phyloP scores from a whole-genome alignment of 2,329 filamentous ascomycete species.

The Penicillium sp. region DNA sequence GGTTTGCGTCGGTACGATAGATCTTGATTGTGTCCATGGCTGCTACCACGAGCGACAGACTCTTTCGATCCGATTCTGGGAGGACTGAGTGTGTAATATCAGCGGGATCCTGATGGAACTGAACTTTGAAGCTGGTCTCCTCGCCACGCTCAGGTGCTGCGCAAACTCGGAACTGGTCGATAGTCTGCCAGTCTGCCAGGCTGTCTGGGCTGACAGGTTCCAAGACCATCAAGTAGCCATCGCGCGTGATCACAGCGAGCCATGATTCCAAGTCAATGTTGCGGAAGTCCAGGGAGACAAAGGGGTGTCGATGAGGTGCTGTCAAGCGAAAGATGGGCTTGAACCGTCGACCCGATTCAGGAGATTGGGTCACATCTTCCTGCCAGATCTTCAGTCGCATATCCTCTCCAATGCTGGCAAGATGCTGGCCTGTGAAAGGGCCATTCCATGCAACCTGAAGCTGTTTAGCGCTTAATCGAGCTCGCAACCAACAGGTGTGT shows the following conservation, averaged over 20 bases:
- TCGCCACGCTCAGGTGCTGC: slow-evolving; percentile 75
- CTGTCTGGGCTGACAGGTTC: slow-evolving; percentile 87
- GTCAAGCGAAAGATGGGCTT: slow-evolving; percentile 68
- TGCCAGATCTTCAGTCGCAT: slow-evolving; percentile 92
- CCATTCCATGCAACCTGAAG: slow-evolving; percentile 88
- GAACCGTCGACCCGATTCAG: slow-evolving; percentile 78
- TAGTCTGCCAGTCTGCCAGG: slow-evolving; percentile 73
- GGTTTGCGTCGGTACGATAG: slow-evolving; percentile 75
- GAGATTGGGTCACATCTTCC: slow-evolving; percentile 81
- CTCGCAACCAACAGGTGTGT: slow-evolving; percentile 11
- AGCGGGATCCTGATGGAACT: slow-evolving; percentile 83
- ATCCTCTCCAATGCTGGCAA: slow-evolving; percentile 88
- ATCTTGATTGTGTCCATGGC: slow-evolving; percentile 83
- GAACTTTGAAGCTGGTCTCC: slow-evolving; percentile 83
- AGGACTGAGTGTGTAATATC: slow-evolving; percentile 75
- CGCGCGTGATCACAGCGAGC: slow-evolving; percentile 81
- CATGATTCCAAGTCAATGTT: slow-evolving; percentile 83
- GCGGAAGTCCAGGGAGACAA: slow-evolving; percentile 82
- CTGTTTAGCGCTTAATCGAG: slow-evolving; percentile 26
- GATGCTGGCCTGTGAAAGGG: slow-evolving; percentile 83
- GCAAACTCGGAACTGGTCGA: slow-evolving; percentile 79
- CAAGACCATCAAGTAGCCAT: slow-evolving; percentile 78
- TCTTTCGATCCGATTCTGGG: slow-evolving; percentile 80
- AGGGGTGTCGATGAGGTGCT: slow-evolving; percentile 71
- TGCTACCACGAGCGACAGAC: slow-evolving; percentile 81